Evolutionary conservation across 2,329 filamentous ascomycete genomes (phyloP), one percentile per base, ranked within the genome.

Genomic region (Rutstroemia sp.): DNA sequence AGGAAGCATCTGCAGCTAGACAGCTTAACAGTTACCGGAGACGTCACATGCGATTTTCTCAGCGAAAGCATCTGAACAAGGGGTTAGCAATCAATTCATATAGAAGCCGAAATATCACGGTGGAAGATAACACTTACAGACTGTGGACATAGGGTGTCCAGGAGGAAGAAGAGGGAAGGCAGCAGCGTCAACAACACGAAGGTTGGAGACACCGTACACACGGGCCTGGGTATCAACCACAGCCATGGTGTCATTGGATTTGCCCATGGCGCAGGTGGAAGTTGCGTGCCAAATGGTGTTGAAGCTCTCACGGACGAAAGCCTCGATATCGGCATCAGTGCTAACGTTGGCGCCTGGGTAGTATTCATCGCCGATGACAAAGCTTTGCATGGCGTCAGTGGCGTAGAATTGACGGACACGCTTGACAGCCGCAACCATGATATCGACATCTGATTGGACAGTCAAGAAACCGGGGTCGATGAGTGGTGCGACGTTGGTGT

Each of bases 191-290:
- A 66, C 64, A 27, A 67, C 63, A 42, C 62, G 59, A 25, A 67
- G 12, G 0, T 54, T 49, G 19, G 56, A 46, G 16, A 63, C 61
- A 30, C 65, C 65, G 52, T 56, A 59, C 3, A 67, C 65, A 30
- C 53, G 63, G n/a, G 60, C 56, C 9, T 61, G 47, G 1, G 49
- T 30, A 49, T 67, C 64, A 21, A 67, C 55, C 3, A 66, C 65
- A 23, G 62, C 60, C 14, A 75, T 71, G 3, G 52, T 23, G n/a
- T 77, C 74, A 2, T 64, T 72, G 0, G 56, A 6, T 55, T 67
- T 73, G 0, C 81, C 81, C 81, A 86, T 85, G 65, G 76, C 77
- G 7, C 73, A 73, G 0, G 81, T 85, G 0, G 79, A 79, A 0
- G 72, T 78, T 73, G 75, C 81, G 65, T 79, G 80, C 76, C 74